These are phyloP conservation scores for Pyricularia sp. DNA, from an alignment of 2,329 filamentous ascomycete genomes.

Conservation along the genomic window DNA sequence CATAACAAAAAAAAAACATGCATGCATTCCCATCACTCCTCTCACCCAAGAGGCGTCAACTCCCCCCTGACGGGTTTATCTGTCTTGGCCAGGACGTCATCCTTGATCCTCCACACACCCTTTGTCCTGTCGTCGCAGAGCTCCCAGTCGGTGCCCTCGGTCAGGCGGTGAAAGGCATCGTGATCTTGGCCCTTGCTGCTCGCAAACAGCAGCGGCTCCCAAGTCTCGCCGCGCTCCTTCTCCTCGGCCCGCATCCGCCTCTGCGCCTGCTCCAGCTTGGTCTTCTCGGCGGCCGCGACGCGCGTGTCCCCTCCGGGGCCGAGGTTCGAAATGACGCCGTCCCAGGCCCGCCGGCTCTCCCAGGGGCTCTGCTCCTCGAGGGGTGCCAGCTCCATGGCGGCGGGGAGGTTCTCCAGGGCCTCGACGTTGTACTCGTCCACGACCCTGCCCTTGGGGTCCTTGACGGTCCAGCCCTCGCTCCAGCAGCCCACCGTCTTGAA, in stretches of 20 bases:
- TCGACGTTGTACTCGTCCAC: conserved; percentile 28
- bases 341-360: conserved; percentile 67
- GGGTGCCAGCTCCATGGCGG: conserved; percentile 29
- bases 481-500: conserved; percentile 31
- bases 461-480: conserved; percentile 28
- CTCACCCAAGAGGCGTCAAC: conserved; percentile 18
- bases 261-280: conserved; percentile 73
- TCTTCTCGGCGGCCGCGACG: conserved; percentile 60
- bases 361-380: conserved; percentile 64
- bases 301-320: conserved; percentile 62
- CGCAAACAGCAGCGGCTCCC: conserved; percentile 30
- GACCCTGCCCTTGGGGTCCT: conserved; percentile 21
- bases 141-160: conserved; percentile 18
- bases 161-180: conserved; percentile 21
- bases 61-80: conserved; percentile 23
- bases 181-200: conserved; percentile 17
- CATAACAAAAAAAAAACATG: not conserved
- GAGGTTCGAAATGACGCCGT: conserved; percentile 64
- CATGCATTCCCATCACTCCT: not conserved
- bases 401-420: conserved; percentile 20
- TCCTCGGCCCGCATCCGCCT: conserved; percentile 64
- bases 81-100: conserved; percentile 12
- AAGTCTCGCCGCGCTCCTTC: conserved; percentile 33
- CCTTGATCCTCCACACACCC: conserved; percentile 27
- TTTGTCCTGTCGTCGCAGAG: conserved; percentile 24